phyloP scores from a whole-genome alignment of 1,139 yeast species.

The Arxiozyma slooffiae region DNA sequence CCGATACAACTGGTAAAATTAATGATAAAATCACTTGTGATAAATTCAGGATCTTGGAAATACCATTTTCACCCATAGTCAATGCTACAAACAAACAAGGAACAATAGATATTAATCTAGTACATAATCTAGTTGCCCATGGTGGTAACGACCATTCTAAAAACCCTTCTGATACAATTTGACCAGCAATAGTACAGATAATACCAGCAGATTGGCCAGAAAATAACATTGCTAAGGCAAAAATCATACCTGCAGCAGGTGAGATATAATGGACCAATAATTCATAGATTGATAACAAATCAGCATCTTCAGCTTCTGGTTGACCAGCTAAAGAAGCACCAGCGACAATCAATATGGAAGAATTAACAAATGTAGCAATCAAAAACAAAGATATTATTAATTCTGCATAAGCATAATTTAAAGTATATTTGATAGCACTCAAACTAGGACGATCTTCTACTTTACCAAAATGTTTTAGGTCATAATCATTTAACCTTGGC shows the following conservation, averaged over 20 bases:
- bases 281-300: constrained; percentile 73
- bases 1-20: constrained; percentile 78
- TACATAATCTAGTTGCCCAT: constrained; percentile 71
- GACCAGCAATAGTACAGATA: constrained; percentile 96
- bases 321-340: constrained; percentile 69
- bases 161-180: constrained; percentile 92
- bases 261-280: constrained; percentile 65
- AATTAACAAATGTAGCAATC: constrained; percentile 76
- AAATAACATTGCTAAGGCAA: constrained; percentile 82
- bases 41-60: constrained; percentile 68
- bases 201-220: constrained; percentile 98
- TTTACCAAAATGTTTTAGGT: constrained; percentile 42
- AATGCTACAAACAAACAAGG: constrained; percentile 80
- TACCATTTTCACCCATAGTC: constrained; percentile 75
- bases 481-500: constrained; percentile 76
- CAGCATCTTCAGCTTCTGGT: constrained; percentile 72
- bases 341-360: constrained; percentile 76
- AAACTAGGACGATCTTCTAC: constrained; percentile 45
- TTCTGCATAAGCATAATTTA: constrained; percentile 67
- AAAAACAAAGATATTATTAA: constrained; percentile 63
- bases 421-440: constrained; percentile 59
- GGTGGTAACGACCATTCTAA: constrained; percentile 79
- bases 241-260: constrained; percentile 84
- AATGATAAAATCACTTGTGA: constrained; percentile 83
- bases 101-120: constrained; percentile 74